phyloP scores from a whole-genome alignment of 2,329 filamentous ascomycete genomes.

The Rasamsonia emersonii region DNA sequence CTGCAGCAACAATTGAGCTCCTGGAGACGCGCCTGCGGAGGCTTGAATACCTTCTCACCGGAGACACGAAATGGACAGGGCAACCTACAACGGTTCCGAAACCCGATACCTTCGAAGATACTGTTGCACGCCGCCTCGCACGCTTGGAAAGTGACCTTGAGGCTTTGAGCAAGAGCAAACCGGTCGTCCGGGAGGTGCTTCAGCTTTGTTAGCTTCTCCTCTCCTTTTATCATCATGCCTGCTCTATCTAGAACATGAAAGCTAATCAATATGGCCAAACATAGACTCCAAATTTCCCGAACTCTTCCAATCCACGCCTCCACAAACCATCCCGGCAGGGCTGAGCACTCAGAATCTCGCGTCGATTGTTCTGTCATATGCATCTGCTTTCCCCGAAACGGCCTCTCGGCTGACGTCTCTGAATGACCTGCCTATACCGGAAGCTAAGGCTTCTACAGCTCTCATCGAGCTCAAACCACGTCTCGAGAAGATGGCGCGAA shows the following conservation, averaged over 20 bases:
- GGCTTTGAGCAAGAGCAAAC: slow-evolving; percentile 28
- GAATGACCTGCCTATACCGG: slow-evolving; percentile 38
- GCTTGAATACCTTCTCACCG: slow-evolving; percentile 37
- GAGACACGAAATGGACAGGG: slow-evolving; percentile 33
- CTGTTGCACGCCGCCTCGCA: slow-evolving; percentile 30
- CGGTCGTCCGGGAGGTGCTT: slow-evolving; percentile 34
- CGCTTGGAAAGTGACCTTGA: slow-evolving; percentile 30
- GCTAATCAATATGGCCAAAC: too few relatives aligned
- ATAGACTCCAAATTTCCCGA: slow-evolving; percentile 34
- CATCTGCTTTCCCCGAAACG: slow-evolving; percentile 38
- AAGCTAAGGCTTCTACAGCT: slow-evolving; percentile 31
- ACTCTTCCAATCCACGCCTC: slow-evolving; percentile 30
- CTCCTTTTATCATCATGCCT: slow-evolving; percentile 4
- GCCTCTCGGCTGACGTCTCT: slow-evolving; percentile 40
- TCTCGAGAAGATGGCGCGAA: slow-evolving; percentile 26
- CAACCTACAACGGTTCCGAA: slow-evolving; percentile 24
- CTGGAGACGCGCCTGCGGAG: slow-evolving; percentile 36
- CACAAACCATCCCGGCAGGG: slow-evolving; percentile 20
- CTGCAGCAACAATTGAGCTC: slow-evolving; percentile 34
- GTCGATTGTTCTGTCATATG: slow-evolving; percentile 37
- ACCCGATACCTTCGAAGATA: slow-evolving; percentile 28
- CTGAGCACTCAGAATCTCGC: slow-evolving; percentile 29
- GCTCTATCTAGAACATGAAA: slow-evolving; percentile 6
- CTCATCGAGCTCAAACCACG: slow-evolving; percentile 36
- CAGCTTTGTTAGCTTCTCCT: slow-evolving; percentile 27